Evolutionary conservation across 164 flowering plant genomes (phyloP).

Genomic region (Vitis cinerea): DNA sequence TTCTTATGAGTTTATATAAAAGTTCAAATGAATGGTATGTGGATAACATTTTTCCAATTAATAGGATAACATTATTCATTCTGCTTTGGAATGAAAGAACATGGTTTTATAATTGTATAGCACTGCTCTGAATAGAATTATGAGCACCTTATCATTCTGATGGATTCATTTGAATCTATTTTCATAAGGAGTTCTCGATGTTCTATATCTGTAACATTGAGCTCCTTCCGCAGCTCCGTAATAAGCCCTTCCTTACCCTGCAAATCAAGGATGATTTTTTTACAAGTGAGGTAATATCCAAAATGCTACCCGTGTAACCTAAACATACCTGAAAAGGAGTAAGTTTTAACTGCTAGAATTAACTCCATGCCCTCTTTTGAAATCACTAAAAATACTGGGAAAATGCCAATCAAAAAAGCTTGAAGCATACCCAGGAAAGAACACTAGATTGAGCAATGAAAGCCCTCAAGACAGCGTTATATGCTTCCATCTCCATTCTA

Average conservation of each 20-base stretch:
- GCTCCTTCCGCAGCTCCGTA: conserved; percentile 37
- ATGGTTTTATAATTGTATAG: too few relatives aligned
- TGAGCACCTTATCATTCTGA: conserved; percentile 36
- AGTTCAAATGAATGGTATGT: too few relatives aligned
- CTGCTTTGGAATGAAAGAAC: too few relatives aligned
- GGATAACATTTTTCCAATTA: too few relatives aligned
- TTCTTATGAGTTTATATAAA: too few relatives aligned
- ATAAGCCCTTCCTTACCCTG: conserved; percentile 39
- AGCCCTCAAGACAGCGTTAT: conserved; percentile 37
- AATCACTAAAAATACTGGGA: too few relatives aligned
- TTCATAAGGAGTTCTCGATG: conserved; percentile 34
- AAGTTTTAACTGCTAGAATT: too few relatives aligned
- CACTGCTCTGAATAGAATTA: background rate
- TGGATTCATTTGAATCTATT: conserved; percentile 30
- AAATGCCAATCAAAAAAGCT: background rate
- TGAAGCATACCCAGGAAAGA: conserved; percentile 33
- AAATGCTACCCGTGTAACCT: background rate
- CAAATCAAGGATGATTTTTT: background rate
- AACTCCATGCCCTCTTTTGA: too few relatives aligned
- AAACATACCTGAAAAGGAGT: too few relatives aligned
- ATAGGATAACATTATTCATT: too few relatives aligned
- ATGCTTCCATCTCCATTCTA: conserved; percentile 34
- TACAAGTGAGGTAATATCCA: background rate
- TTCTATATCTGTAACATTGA: conserved; percentile 38
- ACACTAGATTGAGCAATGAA: conserved; percentile 41